phyloP scores from a whole-genome alignment of 371 early-diverging fungal species.

The Actinomortierella ambigua region DNA sequence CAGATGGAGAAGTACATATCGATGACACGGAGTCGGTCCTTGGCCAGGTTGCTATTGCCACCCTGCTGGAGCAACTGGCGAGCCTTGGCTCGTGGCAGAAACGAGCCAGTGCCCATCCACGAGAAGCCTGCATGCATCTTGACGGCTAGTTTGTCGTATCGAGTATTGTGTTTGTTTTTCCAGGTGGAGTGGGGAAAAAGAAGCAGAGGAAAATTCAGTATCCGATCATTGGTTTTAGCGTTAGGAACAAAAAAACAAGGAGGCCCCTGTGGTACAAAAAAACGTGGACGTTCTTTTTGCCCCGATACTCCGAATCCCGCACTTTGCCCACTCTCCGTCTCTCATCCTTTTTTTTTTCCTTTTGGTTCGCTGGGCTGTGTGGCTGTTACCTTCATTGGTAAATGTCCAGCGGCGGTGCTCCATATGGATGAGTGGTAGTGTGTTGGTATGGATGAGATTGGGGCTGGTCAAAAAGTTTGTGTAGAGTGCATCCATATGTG shows the following conservation, averaged over 20 bases:
- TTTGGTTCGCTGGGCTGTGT: too few species aligned
- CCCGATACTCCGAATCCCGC: too few species aligned
- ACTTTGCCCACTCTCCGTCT: too few species aligned
- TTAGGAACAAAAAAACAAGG: too few species aligned
- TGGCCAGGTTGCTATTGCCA: slow-evolving; percentile 56
- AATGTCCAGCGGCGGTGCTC: slow-evolving; percentile 65
- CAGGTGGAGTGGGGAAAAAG: too few species aligned
- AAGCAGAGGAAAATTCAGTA: too few species aligned
- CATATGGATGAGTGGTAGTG: slow-evolving; percentile 60
- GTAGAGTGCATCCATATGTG: slow-evolving; percentile 63
- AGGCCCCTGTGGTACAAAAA: too few species aligned
- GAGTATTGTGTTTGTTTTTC: too few species aligned
- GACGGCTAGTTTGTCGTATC: slow-evolving; percentile 38
- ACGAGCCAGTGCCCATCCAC: slow-evolving; percentile 66
- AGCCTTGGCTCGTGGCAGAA: slow-evolving; percentile 52
- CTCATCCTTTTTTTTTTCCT: too few species aligned
- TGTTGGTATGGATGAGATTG: slow-evolving; percentile 60
- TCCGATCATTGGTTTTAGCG: too few species aligned
- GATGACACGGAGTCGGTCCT: slow-evolving; percentile 55
- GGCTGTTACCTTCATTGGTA: slow-evolving; percentile 51
- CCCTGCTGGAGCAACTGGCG: slow-evolving; percentile 55
- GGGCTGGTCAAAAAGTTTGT: slow-evolving; percentile 65
- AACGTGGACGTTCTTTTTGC: too few species aligned
- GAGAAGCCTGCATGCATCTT: slow-evolving; percentile 65
- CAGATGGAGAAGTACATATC: slow-evolving; percentile 70